Conservation (phyloP, 345 rosid species). For the Hibiscus tridactylites region DNA sequence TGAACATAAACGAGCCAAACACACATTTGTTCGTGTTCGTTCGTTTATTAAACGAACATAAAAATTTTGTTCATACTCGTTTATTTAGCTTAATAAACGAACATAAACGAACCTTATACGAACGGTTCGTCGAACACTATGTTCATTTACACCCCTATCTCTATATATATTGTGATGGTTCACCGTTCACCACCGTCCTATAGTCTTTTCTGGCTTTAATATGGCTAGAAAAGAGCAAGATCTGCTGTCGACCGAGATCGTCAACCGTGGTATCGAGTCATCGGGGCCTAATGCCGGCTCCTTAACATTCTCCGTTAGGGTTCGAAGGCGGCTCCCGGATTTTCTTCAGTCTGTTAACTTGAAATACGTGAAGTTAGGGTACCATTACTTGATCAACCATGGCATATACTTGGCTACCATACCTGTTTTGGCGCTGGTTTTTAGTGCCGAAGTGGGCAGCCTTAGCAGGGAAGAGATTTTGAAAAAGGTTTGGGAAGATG, state of each 20-base stretch:
- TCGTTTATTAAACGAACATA: too few relatives aligned
- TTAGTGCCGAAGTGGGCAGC: constrained; percentile 83
- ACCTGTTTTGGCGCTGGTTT: constrained; percentile 65
- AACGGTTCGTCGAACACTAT: constrained; percentile 5
- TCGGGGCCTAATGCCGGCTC: constrained; percentile 91
- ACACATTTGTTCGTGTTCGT: too few relatives aligned
- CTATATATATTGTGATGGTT: constrained; percentile 13
- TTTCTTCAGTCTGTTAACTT: constrained; percentile 92
- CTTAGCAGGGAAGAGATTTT: constrained; percentile 79
- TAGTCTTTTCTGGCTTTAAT: neutral
- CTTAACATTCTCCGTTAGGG: constrained; percentile 78
- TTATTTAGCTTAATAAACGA: too few relatives aligned
- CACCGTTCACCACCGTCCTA: constrained; percentile 14
- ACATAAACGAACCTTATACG: too few relatives aligned
- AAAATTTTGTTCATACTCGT: too few relatives aligned
- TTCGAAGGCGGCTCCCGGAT: constrained; percentile 82
- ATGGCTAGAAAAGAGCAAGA: constrained; percentile 59
- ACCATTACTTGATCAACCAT: constrained; percentile 89
- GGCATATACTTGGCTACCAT: constrained; percentile 88
- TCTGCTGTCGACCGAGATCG: constrained; percentile 83
- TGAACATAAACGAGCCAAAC: too few relatives aligned
- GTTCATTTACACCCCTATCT: neutral
- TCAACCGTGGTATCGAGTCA: constrained; percentile 81
- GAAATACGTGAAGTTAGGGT: constrained; percentile 90
- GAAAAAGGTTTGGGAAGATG: constrained; percentile 76